phyloP scores from a whole-genome alignment of 2,329 filamentous ascomycete genomes.

The Colletotrichum truncatum region DNA sequence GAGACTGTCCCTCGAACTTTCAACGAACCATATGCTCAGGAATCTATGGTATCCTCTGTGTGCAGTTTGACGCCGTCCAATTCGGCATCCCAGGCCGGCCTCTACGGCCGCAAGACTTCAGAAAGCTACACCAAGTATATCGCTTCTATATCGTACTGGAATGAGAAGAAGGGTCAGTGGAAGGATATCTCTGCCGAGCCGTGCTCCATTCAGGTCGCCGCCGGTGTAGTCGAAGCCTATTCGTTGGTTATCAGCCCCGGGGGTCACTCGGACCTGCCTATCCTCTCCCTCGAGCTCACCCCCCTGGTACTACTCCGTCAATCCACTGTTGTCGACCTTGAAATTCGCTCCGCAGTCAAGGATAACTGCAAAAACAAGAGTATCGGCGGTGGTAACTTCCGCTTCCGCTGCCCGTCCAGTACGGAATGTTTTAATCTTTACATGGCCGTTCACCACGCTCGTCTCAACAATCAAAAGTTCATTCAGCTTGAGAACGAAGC shows the following conservation, averaged over 20 bases:
- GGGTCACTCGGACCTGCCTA: conserved; percentile 47
- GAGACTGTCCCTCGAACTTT: neutral
- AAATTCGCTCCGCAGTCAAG: conserved; percentile 88
- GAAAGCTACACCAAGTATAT: conserved; percentile 57
- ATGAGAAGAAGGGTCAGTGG: conserved; percentile 67
- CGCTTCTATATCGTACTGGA: conserved; percentile 70
- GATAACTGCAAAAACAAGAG: conserved; percentile 73
- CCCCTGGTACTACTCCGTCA: conserved; percentile 90
- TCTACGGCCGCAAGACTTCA: conserved; percentile 63
- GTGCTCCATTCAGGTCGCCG: conserved; percentile 65
- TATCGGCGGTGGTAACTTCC: conserved; percentile 79
- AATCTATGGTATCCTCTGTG: conserved; percentile 56
- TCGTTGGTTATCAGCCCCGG: conserved; percentile 45
- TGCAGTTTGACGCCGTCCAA: conserved; percentile 80
- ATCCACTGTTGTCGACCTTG: conserved; percentile 92
- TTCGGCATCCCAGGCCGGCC: conserved; percentile 78
- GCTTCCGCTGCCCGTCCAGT: conserved; percentile 83
- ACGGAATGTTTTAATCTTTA: conserved; percentile 87
- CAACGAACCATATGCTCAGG: conserved; percentile 6
- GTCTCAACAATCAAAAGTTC: conserved; percentile 93
- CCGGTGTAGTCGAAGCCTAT: conserved; percentile 68
- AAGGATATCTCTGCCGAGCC: conserved; percentile 62
- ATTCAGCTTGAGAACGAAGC: conserved; percentile 73
- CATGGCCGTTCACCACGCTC: conserved; percentile 84
- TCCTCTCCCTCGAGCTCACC: conserved; percentile 84